phyloP scores from a whole-genome alignment of 176 grass and related monocot species.

The Eremochloa ophiuroides region DNA sequence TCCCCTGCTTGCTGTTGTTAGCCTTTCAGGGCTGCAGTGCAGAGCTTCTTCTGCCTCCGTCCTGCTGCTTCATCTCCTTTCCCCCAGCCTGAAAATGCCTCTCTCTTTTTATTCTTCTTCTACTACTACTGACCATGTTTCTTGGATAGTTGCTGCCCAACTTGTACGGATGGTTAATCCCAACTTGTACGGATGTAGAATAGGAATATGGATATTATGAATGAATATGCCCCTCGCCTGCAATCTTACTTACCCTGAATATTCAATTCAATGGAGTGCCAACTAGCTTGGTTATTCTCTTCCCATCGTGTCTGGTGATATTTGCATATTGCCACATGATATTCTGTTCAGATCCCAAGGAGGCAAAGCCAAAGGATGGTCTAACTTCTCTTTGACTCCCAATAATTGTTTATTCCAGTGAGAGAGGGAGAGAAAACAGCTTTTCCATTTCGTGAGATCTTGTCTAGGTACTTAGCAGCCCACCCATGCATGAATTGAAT shows the following conservation, averaged over 20 bases:
- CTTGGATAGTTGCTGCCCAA: background rate
- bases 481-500: background rate
- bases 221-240: background rate
- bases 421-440: too few species aligned
- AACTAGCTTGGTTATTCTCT: background rate
- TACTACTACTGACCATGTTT: background rate
- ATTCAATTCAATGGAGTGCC: background rate
- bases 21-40: too few species aligned
- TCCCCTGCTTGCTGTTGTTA: background rate
- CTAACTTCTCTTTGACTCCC: background rate
- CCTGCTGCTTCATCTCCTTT: too few species aligned
- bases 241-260: background rate
- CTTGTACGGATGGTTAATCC: background rate
- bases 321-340: background rate
- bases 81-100: background rate
- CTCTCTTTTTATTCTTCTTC: too few species aligned
- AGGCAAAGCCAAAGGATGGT: background rate
- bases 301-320: background rate
- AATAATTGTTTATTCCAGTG: conserved; percentile 9
- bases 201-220: background rate
- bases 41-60: too few species aligned
- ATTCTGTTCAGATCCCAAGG: conserved; percentile 26
- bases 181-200: background rate
- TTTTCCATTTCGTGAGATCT: background rate
- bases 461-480: background rate